Conservation (phyloP, 495 filamentous ascomycete genomes). For the Alectoria sarmentosa region DNA sequence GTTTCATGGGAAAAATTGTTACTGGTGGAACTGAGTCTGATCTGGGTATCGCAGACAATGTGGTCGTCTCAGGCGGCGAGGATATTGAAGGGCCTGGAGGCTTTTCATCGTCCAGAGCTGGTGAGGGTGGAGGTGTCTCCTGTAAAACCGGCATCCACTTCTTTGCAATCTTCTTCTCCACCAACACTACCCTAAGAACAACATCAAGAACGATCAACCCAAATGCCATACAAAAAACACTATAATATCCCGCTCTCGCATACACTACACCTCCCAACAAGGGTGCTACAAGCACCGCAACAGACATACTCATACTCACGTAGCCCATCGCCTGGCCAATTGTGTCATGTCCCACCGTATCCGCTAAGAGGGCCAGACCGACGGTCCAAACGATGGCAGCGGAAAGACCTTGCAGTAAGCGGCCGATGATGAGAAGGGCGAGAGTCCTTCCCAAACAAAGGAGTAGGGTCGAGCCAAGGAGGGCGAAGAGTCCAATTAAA, state of each 20-base stretch:
- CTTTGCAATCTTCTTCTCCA: conserved; percentile 71
- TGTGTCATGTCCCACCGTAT: conserved; percentile 62
- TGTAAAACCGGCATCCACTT: conserved; percentile 45
- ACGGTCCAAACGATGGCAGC: conserved; percentile 78
- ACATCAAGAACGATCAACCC: conserved; percentile 64
- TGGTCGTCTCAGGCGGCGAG: neutral
- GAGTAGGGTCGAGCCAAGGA: conserved; percentile 63
- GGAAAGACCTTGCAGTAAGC: conserved; percentile 64
- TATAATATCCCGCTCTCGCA: conserved; percentile 61
- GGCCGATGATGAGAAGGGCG: conserved; percentile 57
- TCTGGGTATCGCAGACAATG: neutral
- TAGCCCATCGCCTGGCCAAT: conserved; percentile 73
- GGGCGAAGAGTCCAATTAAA: conserved; percentile 59
- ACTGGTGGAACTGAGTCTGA: neutral
- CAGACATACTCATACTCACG: conserved; percentile 59
- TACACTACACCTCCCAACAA: conserved; percentile 76
- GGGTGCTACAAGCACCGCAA: conserved; percentile 65
- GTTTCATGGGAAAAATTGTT: neutral
- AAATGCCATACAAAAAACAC: conserved; percentile 69
- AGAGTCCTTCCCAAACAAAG: conserved; percentile 68
- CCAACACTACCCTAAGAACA: conserved; percentile 56
- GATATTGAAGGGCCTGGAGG: neutral
- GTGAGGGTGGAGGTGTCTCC: neutral
- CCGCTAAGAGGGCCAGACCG: conserved; percentile 70
- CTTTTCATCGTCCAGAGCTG: conserved; percentile 3